phyloP scores from a whole-genome alignment of 768 basidiomycete species.

The Trametes villosa region DNA sequence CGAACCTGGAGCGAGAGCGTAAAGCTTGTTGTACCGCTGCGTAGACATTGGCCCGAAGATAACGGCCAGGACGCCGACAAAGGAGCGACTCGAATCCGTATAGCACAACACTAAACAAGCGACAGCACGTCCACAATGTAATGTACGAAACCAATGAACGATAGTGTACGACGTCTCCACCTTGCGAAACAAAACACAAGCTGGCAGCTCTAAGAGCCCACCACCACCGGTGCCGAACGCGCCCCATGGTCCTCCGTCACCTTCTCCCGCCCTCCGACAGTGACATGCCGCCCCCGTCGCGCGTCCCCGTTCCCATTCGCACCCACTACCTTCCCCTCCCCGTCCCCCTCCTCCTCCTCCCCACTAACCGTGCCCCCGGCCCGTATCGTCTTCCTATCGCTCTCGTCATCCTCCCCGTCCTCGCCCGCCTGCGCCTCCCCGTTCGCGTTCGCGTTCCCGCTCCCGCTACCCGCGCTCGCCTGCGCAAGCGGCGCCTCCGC shows the following conservation, averaged over 20 bases:
- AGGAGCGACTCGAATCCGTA: slow-evolving; percentile 8
- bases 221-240: slow-evolving; percentile 16
- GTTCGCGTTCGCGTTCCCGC: slow-evolving; percentile 2
- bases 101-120: slow-evolving; percentile 5
- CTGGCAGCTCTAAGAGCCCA: slow-evolving; percentile 25
- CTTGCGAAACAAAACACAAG: too few relatives aligned
- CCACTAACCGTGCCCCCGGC: slow-evolving; percentile 19
- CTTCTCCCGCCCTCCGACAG: slow-evolving; percentile 25
- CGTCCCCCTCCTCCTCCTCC: slow-evolving; percentile 26
- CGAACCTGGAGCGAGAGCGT: not conserved
- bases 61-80: not conserved
- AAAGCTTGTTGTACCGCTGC: not conserved
- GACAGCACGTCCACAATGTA: slow-evolving; percentile 9
- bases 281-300: slow-evolving; percentile 10
- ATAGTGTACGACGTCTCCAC: not conserved
- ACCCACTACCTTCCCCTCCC: slow-evolving; percentile 23
- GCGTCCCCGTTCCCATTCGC: slow-evolving; percentile 25
- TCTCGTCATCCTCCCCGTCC: slow-evolving; percentile 24
- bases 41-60: not conserved
- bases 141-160: slow-evolving; percentile 3
- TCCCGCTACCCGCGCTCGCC: not conserved
- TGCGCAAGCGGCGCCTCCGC: slow-evolving; percentile 14
- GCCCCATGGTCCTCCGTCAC: slow-evolving; percentile 13
- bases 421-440: slow-evolving; percentile 1
- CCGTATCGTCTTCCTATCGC: slow-evolving; percentile 35